Evolutionary conservation across 306 rosid genomes (phyloP).

Genomic region (Sicyos edulis): DNA sequence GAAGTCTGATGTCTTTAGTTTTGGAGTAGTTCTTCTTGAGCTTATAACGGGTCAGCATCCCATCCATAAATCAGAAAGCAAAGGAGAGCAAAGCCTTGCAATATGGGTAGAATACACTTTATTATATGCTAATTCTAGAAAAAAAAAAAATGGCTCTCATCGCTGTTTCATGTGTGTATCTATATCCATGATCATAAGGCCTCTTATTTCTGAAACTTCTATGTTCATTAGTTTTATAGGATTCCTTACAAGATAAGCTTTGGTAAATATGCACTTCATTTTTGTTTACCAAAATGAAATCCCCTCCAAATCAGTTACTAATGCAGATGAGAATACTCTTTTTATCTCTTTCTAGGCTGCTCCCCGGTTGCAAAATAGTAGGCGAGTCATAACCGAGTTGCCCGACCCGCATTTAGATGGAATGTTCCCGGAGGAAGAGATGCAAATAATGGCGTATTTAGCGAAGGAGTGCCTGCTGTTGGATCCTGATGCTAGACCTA

Average conservation of each 20-base stretch:
- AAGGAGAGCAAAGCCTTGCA: conserved; percentile 89
- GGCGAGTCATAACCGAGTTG: conserved; percentile 43
- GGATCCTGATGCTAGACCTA: conserved; percentile 89
- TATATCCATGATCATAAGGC: neutral
- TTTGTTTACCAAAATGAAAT: neutral
- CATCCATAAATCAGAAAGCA: conserved; percentile 56
- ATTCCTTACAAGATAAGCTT: neutral
- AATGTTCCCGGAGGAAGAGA: conserved; percentile 68
- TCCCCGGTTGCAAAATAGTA: conserved; percentile 61
- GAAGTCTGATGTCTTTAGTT: conserved; percentile 89
- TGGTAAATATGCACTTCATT: neutral
- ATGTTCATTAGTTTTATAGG: neutral
- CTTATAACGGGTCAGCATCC: conserved; percentile 86
- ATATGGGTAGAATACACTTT: conserved; percentile 57
- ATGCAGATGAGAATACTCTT: neutral
- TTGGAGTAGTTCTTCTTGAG: conserved; percentile 97
- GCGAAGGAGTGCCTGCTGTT: conserved; percentile 87
- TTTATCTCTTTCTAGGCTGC: conserved; percentile 55
- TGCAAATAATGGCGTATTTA: conserved; percentile 85
- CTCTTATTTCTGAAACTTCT: neutral
- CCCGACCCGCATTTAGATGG: conserved; percentile 65
- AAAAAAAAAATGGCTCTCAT: neutral
- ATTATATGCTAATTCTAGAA: neutral
- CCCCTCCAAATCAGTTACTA: neutral
- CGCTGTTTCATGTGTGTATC: neutral